Evolutionary conservation across 225 moss, liverwort and hornwort genomes (phyloP).

Genomic region (Pleurozium schreberi): DNA sequence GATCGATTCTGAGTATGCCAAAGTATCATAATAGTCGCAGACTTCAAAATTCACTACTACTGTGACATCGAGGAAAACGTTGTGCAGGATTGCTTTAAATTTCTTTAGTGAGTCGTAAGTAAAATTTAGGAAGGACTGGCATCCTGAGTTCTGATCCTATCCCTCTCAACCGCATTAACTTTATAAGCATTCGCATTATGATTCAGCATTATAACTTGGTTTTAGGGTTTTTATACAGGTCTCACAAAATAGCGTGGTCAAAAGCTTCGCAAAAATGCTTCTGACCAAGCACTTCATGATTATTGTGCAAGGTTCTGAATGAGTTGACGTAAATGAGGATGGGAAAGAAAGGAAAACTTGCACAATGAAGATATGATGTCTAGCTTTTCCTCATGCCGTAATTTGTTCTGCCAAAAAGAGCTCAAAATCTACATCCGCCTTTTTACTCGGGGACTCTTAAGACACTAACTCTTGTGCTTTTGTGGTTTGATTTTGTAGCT

Average conservation of each 20-base stretch:
- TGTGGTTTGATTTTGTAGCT: conserved; percentile 3
- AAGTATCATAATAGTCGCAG: neutral
- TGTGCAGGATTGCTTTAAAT: neutral
- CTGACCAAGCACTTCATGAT: neutral
- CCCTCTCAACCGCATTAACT: neutral
- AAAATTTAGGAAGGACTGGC: neutral
- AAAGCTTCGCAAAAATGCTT: neutral
- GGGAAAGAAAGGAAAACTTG: too few species aligned
- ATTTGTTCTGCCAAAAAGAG: neutral
- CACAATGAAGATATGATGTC: too few species aligned
- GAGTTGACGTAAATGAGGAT: too few species aligned
- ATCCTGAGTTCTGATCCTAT: neutral
- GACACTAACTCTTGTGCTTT: neutral
- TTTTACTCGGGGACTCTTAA: neutral
- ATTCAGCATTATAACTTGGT: neutral
- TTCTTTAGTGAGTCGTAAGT: neutral
- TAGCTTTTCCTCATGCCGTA: neutral
- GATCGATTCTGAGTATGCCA: neutral
- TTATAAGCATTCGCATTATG: neutral
- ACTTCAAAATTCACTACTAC: neutral
- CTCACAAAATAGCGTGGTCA: neutral
- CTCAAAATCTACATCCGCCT: too few species aligned
- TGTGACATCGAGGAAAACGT: neutral
- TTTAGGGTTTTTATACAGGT: neutral
- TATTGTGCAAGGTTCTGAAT: neutral